A percentile compares a stretch with the other conserved stretches of the same genome.
phyloP scores from a whole-genome alignment of 192 early-diverging fungal genomes.

The Glomus cerebriforme region DNA sequence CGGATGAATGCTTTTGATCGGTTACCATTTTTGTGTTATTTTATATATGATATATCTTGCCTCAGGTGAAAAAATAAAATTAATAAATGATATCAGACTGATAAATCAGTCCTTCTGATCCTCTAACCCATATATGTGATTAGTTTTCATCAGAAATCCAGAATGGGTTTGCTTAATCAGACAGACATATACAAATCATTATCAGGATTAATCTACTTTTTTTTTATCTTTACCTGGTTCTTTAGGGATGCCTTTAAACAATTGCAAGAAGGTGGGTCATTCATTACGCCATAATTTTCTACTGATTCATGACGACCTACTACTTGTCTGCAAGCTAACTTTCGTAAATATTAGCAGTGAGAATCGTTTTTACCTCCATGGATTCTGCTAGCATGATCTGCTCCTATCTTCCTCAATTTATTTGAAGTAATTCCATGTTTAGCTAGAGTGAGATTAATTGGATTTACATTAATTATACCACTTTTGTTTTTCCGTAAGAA shows the following conservation, averaged over 20 bases:
- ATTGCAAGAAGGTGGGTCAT: not conserved
- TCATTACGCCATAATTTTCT: conserved; percentile 12
- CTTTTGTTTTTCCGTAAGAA: not conserved
- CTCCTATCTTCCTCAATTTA: conserved; percentile 9
- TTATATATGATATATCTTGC: too few relatives aligned
- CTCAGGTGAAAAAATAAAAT: too few relatives aligned
- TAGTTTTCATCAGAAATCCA: too few relatives aligned
- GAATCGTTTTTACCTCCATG: conserved; percentile 12
- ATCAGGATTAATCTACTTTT: not conserved
- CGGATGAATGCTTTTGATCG: too few relatives aligned
- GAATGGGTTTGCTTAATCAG: too few relatives aligned
- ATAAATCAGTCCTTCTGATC: too few relatives aligned
- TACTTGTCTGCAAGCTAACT: conserved; percentile 14
- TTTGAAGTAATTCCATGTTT: conserved; percentile 1
- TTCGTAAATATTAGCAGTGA: not conserved
- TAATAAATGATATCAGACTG: too few relatives aligned
- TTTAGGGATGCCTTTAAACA: too few relatives aligned
- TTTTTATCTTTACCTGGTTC: too few relatives aligned
- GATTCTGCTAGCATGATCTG: conserved; percentile 25
- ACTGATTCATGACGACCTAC: not conserved
- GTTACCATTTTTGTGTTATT: too few relatives aligned
- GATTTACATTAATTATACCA: not conserved
- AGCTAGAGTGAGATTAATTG: too few relatives aligned
- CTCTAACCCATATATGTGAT: too few relatives aligned
- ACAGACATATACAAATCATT: not conserved